Evolutionary conservation across 257 asterid genomes (phyloP).

Genomic region (Capsicum rhomboideum): DNA sequence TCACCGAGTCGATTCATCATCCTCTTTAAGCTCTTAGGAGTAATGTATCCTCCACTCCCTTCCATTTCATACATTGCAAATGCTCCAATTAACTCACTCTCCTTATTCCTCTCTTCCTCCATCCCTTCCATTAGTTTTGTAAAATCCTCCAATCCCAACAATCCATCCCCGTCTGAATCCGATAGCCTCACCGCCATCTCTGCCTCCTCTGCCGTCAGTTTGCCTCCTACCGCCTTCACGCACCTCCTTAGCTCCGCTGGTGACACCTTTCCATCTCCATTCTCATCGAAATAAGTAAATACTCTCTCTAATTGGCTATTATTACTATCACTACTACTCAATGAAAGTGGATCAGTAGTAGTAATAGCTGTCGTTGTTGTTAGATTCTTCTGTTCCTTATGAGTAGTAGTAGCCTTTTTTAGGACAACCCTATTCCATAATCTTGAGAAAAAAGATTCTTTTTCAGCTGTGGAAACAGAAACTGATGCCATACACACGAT

Average conservation of each 20-base stretch:
- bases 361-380: not conserved
- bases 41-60: constrained; percentile 38
- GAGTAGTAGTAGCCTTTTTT: not conserved
- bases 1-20: constrained; percentile 56
- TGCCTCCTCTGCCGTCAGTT: constrained; percentile 31
- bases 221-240: not conserved
- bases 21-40: constrained; percentile 47
- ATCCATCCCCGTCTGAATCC: constrained; percentile 52
- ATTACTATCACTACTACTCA: no score
- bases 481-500: not conserved
- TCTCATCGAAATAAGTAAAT: constrained; percentile 1
- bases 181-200: constrained; percentile 30
- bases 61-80: constrained; percentile 55
- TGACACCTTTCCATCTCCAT: constrained; percentile 6
- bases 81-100: constrained; percentile 32
- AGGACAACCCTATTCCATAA: not conserved
- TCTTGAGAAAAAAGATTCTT: not conserved
- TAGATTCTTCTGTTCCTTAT: not conserved
- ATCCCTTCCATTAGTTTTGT: constrained; percentile 33
- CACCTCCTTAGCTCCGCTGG: not conserved
- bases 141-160: constrained; percentile 46
- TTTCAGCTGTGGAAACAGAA: not conserved
- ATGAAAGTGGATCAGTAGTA: no score
- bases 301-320: constrained; percentile 3
- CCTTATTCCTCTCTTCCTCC: constrained; percentile 39